Base-by-base conservation (phyloP, 2,329 filamentous ascomycete genomes). In the Botrytis sinoallii region DNA sequence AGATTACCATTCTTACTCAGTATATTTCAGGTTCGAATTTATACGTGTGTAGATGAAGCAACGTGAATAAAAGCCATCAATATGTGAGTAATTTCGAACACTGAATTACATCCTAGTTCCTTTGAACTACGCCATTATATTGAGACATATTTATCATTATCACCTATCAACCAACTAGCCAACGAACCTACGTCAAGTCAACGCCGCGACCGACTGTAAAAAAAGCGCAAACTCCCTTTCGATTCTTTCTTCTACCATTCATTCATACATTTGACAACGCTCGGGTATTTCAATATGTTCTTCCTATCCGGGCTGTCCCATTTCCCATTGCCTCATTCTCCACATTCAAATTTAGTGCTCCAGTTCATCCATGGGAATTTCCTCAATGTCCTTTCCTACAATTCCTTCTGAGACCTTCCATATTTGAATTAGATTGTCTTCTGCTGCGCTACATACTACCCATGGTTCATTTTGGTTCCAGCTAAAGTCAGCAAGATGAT, bases 391-490 rank as follows among this genome's bases (percentile, higher is more conserved):
- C 78, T 91, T 92, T 76, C 91, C 91, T 52, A 95, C 92, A 81
- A 96, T 95, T 2, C 92, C 89, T 80, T 94, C 91, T 6, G 93
- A 90, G 35, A 94, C 92, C 83, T 93, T 95, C 93, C 93, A 98
- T 78, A 98, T 93, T 83, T 99, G 96, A 76, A 99, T 88, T 77
- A 98, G 86, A 81, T 99, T 99, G 84, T 99, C 96, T 82, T 99
- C 97, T 0, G 95, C 96, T 25, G 96, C 95, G 75, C 93, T 97
- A 82, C 94, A 95, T 77, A 99, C 93, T 72, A 98, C 89, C 97
- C 97, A 99, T 7, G 95, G 95, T 80, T 98, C 94, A 81, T 97
- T 97, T 78, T 90, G 90, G 83, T 99, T 99, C 95, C 95, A 99
- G 84, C 92, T 95, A 81, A 99, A 99, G 83, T 99, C 97, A 52